Evolutionary conservation across 148 eudicot genomes (phyloP).

Genomic region (Limonium bicolor): DNA sequence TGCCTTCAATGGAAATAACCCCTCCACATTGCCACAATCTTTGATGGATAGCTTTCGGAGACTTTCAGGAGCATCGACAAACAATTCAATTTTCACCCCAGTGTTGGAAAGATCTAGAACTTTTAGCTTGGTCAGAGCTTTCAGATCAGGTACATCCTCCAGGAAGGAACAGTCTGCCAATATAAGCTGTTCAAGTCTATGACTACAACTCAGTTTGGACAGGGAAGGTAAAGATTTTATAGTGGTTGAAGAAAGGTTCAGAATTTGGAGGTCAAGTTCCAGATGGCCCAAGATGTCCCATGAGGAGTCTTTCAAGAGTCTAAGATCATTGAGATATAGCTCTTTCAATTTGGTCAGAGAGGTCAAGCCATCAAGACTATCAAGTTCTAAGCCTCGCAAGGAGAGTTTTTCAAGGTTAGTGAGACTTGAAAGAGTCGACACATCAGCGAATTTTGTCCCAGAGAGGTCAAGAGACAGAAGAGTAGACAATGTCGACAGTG

Average conservation of each 20-base stretch:
- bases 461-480: no score
- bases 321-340: no score
- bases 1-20: not conserved
- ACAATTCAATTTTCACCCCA: not conserved
- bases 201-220: slow-evolving; percentile 3
- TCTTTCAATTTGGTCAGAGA: no score
- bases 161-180: not conserved
- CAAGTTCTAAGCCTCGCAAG: no score
- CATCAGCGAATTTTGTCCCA: no score
- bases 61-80: not conserved
- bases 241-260: not conserved
- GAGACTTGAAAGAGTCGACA: no score
- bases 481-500: no score
- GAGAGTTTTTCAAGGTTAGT: no score
- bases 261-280: slow-evolving; percentile 2
- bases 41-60: not conserved
- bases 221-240: not conserved
- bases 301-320: no score
- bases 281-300: no score
- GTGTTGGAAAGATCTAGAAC: slow-evolving; percentile 3
- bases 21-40: not conserved
- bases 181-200: not conserved
- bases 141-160: not conserved
- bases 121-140: slow-evolving; percentile 1
- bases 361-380: no score